Evolutionary conservation across 805 yeast species (phyloP).

Genomic region (Brettanomyces nanus): DNA sequence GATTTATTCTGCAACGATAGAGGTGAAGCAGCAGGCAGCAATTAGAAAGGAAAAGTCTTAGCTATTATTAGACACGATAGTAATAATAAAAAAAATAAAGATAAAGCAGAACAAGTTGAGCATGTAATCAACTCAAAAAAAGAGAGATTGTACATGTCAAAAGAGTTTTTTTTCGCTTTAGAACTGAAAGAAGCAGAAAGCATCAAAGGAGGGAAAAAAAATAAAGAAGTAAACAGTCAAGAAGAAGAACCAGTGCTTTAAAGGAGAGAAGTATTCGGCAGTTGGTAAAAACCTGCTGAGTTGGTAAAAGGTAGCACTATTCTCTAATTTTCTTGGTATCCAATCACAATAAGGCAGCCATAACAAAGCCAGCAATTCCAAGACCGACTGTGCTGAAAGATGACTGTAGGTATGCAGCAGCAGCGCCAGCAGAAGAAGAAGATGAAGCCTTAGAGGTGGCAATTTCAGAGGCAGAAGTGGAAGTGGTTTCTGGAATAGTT

Average conservation of each 20-base stretch:
- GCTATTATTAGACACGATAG: background rate
- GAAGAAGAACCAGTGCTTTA: too few relatives aligned
- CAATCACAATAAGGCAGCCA: conserved; percentile 29
- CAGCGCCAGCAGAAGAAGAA: conserved; percentile 5
- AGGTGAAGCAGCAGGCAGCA: background rate
- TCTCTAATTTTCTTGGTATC: too few relatives aligned
- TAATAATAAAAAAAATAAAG: background rate
- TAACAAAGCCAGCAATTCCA: conserved; percentile 28
- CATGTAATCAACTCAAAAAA: background rate
- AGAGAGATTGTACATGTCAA: too few relatives aligned
- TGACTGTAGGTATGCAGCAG: conserved; percentile 17
- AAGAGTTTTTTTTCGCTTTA: too few relatives aligned
- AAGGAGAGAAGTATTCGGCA: too few relatives aligned
- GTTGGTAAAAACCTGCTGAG: too few relatives aligned
- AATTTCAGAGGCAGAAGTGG: conserved; percentile 6
- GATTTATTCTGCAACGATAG: conserved; percentile 34
- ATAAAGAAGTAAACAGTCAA: too few relatives aligned
- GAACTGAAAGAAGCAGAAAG: too few relatives aligned
- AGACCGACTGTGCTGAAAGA: conserved; percentile 24
- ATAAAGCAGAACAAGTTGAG: background rate
- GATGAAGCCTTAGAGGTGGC: conserved; percentile 8
- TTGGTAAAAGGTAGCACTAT: too few relatives aligned
- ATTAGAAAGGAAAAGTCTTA: background rate
- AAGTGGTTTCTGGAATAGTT: background rate
- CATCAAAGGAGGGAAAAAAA: too few relatives aligned